Base-by-base conservation (phyloP, 2,329 filamentous ascomycete genomes). In the Gremmenia infestans region DNA sequence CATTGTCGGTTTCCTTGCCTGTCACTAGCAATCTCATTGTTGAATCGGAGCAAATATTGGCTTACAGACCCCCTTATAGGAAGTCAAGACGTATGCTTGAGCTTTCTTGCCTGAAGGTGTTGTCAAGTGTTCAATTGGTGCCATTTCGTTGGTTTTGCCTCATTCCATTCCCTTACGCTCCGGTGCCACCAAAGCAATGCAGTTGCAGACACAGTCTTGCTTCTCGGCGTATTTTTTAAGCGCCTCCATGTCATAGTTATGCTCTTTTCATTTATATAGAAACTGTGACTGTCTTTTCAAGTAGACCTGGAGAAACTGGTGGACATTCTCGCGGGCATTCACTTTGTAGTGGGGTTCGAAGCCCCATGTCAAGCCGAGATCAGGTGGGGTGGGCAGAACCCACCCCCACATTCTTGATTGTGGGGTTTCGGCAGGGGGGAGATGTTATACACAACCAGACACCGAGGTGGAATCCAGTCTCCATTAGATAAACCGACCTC, bases 1-100 rank as follows among this genome's bases (percentile, higher is more conserved):
- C 63, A 48, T 65, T 65, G 15, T 59, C 42, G n/a, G 63, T 67
- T 47, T 67, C 63, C n/a, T 65, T 66, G 1, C 61, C 64, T 4
- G 65, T 63, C 8, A 65, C 64, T 5, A 68, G 60, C 12, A 68
- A 46, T 5, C 63, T 60, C 60, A 65, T 60, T 1, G 62, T 63
- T 25, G 51, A 56, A 35, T 66, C 65, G 1, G 19, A 62, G 60
- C 62, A 2, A 64, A 65, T 36, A 68, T 68, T 1, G 60, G 65
- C 61, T 57, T 19, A 64, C 54, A 67, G 51, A 47, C 67, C 66
- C 14, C 66, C 66, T 52, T 56, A 50, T 57, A 64, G 48, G 56
- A 61, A 6, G 61, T 60, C 8, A 67, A 50, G 0, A 62, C 52
- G 36, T 68, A 68, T 3, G 61, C 53, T 12, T 50, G 51, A 17